Percentiles rank a stretch among this genome's conserved stretches.
phyloP scores from a whole-genome alignment of 331 rosid species.

The Quercus tomentella region DNA sequence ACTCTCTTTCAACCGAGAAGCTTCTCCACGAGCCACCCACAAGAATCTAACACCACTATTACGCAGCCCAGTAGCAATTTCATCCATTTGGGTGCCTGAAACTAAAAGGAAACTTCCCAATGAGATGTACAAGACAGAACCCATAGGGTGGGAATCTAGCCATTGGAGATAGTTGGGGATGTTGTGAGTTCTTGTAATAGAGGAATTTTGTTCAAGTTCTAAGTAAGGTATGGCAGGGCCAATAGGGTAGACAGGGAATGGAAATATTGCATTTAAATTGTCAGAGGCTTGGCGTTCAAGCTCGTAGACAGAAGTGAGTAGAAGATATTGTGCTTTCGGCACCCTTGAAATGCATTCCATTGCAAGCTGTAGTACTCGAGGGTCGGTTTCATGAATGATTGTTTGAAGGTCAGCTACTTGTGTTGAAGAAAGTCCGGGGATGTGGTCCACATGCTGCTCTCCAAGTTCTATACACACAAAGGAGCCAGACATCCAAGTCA shows the following conservation, averaged over 20 bases:
- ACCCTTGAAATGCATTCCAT: slow-evolving; percentile 31
- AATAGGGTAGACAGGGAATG: slow-evolving; percentile 31
- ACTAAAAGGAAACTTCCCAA: slow-evolving; percentile 46
- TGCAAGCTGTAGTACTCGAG: slow-evolving; percentile 24
- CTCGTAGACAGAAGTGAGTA: slow-evolving; percentile 31
- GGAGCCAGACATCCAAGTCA: not conserved
- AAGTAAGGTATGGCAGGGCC: slow-evolving; percentile 45
- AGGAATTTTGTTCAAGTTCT: slow-evolving; percentile 6
- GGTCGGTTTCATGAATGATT: slow-evolving; percentile 21
- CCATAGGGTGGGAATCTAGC: slow-evolving; percentile 39
- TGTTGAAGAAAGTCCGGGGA: slow-evolving; percentile 33
- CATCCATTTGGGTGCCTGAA: slow-evolving; percentile 41
- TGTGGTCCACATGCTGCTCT: slow-evolving; percentile 19
- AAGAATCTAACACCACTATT: slow-evolving; percentile 37
- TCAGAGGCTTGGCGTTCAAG: slow-evolving; percentile 32
- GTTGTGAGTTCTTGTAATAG: not conserved
- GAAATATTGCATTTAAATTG: slow-evolving; percentile 11
- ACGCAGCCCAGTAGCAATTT: slow-evolving; percentile 26
- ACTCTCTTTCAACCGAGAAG: slow-evolving; percentile 11
- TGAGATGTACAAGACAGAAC: slow-evolving; percentile 45
- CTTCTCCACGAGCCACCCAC: slow-evolving; percentile 43
- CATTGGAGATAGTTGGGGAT: slow-evolving; percentile 24
- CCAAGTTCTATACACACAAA: slow-evolving; percentile 7
- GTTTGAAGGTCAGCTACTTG: slow-evolving; percentile 24
- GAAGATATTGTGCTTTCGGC: slow-evolving; percentile 32